phyloP scores from a whole-genome alignment of 345 rosid genomes.

The Corchorus capsularis region DNA sequence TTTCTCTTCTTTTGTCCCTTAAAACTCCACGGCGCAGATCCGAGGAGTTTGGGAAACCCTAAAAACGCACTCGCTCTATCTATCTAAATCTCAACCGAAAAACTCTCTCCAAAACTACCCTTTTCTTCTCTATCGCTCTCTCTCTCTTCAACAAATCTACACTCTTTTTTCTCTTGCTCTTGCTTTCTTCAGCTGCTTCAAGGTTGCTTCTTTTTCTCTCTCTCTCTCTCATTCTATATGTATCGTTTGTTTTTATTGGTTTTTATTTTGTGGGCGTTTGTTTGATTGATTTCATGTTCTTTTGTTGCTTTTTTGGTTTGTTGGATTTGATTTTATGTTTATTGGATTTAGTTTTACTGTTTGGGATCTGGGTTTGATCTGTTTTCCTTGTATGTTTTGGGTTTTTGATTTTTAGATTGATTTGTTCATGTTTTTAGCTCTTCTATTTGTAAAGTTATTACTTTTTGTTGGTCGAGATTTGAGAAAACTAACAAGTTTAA shows the following conservation, averaged over 20 bases:
- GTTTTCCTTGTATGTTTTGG: background rate
- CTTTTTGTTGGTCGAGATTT: background rate
- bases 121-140: slow-evolving; percentile 19
- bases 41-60: slow-evolving; percentile 84
- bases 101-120: slow-evolving; percentile 10
- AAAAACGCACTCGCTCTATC: slow-evolving; percentile 12
- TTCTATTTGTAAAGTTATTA: background rate
- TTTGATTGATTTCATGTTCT: background rate
- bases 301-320: background rate
- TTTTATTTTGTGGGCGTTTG: background rate
- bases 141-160: slow-evolving; percentile 6
- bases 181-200: background rate
- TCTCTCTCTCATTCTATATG: background rate
- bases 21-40: slow-evolving; percentile 90
- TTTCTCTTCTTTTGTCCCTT: background rate
- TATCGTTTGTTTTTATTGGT: too few species aligned
- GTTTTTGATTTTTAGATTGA: slow-evolving; percentile 10
- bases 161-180: slow-evolving; percentile 24
- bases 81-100: slow-evolving; percentile 7
- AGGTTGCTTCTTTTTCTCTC: slow-evolving; percentile 9
- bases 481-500: slow-evolving; percentile 4
- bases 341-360: background rate
- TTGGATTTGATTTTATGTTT: slow-evolving; percentile 14
- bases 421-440: background rate
- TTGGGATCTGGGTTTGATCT: slow-evolving; percentile 36